phyloP scores from a whole-genome alignment of 768 basidiomycete species.

The Pulveroboletus ravenelii region DNA sequence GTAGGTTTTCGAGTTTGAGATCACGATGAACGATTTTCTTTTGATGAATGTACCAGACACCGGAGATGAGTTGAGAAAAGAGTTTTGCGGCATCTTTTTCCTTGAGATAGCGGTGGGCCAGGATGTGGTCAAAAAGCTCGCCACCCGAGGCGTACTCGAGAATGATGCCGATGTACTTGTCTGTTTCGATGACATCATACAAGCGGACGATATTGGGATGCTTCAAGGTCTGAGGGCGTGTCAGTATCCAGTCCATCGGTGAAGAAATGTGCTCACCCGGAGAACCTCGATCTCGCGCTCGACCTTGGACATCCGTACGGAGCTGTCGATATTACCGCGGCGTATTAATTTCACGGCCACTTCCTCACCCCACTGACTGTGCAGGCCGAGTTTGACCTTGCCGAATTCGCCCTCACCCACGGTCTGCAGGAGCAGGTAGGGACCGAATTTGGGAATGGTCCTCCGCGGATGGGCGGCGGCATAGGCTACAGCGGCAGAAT shows the following conservation, averaged over 20 bases:
- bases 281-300: slow-evolving; percentile 97
- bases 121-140: slow-evolving; percentile 97
- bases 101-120: slow-evolving; percentile 93
- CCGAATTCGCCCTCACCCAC: slow-evolving; percentile 98
- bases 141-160: slow-evolving; percentile 98
- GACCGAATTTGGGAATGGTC: slow-evolving; percentile 91
- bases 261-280: slow-evolving; percentile 51
- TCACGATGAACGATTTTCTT: slow-evolving; percentile 99
- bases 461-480: slow-evolving; percentile 76
- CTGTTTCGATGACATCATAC: slow-evolving; percentile 98
- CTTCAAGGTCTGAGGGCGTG: slow-evolving; percentile 67
- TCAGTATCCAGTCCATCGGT: slow-evolving; percentile 4
- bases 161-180: slow-evolving; percentile 99
- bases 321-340: slow-evolving; percentile 83
- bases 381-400: slow-evolving; percentile 97
- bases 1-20: slow-evolving; percentile 96
- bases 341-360: slow-evolving; percentile 98
- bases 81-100: slow-evolving; percentile 93
- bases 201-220: slow-evolving; percentile 98
- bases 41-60: slow-evolving; percentile 98
- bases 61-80: slow-evolving; percentile 96
- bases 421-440: slow-evolving; percentile 92
- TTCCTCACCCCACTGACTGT: slow-evolving; percentile 90
- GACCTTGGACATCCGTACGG: slow-evolving; percentile 88
- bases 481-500: slow-evolving; percentile 83